phyloP scores from a whole-genome alignment of 2,329 filamentous ascomycete species.

The Keithomyces neogunnii region DNA sequence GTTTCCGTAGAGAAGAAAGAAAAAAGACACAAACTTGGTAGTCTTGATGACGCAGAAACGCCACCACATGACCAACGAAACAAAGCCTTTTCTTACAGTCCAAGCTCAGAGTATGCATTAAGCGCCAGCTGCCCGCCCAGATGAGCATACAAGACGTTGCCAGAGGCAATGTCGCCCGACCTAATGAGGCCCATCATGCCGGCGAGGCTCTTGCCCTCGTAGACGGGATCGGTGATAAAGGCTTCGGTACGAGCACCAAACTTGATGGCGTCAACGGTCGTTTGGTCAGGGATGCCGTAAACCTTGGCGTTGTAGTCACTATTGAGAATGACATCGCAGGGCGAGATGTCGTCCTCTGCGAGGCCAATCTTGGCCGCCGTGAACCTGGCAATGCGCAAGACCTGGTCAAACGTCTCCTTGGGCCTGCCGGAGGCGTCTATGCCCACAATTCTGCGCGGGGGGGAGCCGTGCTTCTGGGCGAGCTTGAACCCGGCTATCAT shows the following conservation, averaged over 20 bases:
- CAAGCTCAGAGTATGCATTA: slow-evolving; percentile 41
- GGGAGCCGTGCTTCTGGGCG: slow-evolving; percentile 36
- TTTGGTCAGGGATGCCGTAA: slow-evolving; percentile 59
- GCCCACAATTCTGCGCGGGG: slow-evolving; percentile 50
- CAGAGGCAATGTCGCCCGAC: slow-evolving; percentile 50
- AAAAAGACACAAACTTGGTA: no score
- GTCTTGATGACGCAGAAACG: no score
- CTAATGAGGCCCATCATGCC: slow-evolving; percentile 62
- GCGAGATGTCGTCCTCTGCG: slow-evolving; percentile 48
- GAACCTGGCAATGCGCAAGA: slow-evolving; percentile 55
- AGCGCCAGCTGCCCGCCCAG: slow-evolving; percentile 61
- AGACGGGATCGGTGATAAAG: slow-evolving; percentile 68
- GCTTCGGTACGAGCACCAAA: slow-evolving; percentile 61
- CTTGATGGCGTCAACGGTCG: slow-evolving; percentile 59
- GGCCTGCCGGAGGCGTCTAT: slow-evolving; percentile 45
- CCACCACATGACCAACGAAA: no score
- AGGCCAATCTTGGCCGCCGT: slow-evolving; percentile 58
- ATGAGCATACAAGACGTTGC: slow-evolving; percentile 66
- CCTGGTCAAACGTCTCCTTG: slow-evolving; percentile 52
- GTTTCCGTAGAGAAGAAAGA: no score
- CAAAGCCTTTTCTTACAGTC: neutral
- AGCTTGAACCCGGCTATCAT: slow-evolving; percentile 68
- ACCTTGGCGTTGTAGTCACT: slow-evolving; percentile 51
- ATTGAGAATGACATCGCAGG: slow-evolving; percentile 50
- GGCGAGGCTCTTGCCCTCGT: slow-evolving; percentile 67